Conservation (phyloP, 2,329 filamentous ascomycete genomes). For the Remersonia thermophila region DNA sequence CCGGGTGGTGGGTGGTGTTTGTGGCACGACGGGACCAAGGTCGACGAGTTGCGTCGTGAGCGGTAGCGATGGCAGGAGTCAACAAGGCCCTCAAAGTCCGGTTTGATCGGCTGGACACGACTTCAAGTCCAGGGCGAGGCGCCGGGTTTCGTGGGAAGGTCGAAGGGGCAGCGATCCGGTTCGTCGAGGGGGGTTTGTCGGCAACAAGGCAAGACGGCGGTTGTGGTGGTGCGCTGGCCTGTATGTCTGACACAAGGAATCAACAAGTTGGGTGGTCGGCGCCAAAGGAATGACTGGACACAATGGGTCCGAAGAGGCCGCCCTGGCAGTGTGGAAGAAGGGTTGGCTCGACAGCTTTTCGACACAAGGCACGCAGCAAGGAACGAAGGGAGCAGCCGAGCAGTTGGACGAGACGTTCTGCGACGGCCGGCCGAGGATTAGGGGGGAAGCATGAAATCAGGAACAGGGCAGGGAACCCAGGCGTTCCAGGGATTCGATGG, state of each 20-base stretch:
- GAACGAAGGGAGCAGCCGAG: constrained; percentile 6
- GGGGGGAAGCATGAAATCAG: constrained; percentile 1
- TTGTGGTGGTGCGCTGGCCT: constrained; percentile 4
- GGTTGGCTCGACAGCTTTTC: too few relatives aligned
- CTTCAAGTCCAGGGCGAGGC: constrained; percentile 11
- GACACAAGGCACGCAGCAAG: too few relatives aligned
- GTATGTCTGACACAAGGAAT: constrained; percentile 5
- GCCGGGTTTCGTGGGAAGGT: constrained; percentile 12
- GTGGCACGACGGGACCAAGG: neutral
- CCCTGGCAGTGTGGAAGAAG: constrained; percentile 5
- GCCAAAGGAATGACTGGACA: constrained; percentile 12
- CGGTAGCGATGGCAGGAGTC: neutral
- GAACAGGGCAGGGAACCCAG: constrained; percentile 5
- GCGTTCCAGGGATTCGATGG: too few relatives aligned
- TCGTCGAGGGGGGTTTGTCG: constrained; percentile 6
- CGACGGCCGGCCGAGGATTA: constrained; percentile 9
- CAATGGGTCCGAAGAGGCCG: constrained; percentile 8
- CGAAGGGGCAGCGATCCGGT: constrained; percentile 14
- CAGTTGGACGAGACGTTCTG: constrained; percentile 7
- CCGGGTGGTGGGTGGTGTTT: neutral
- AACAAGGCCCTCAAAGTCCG: constrained; percentile 4
- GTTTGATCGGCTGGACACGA: constrained; percentile 18
- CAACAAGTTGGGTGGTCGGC: neutral
- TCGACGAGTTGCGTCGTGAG: neutral
- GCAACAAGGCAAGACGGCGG: neutral